Conservation (phyloP, 306 rosid genomes). For the Senna tora region DNA sequence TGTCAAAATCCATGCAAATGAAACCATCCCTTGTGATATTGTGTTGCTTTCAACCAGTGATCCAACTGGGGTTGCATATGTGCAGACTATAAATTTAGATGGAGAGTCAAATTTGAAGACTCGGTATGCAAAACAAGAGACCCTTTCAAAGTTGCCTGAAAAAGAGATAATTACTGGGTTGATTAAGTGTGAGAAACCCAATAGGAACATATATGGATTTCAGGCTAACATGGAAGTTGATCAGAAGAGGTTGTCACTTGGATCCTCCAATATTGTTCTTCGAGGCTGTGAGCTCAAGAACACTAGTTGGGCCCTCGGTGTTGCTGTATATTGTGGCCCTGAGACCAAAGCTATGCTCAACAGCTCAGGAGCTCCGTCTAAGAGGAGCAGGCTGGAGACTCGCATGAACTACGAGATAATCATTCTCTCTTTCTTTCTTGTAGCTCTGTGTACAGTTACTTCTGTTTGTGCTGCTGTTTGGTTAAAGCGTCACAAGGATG, state of each 20-base stretch:
- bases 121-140: constrained; percentile 91
- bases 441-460: constrained; percentile 67
- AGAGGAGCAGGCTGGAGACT: constrained; percentile 91
- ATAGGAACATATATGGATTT: constrained; percentile 92
- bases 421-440: constrained; percentile 74
- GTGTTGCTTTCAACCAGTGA: constrained; percentile 92
- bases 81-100: constrained; percentile 88
- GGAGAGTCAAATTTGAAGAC: constrained; percentile 98
- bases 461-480: constrained; percentile 82
- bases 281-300: constrained; percentile 95
- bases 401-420: constrained; percentile 90
- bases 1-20: constrained; percentile 62
- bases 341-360: constrained; percentile 97
- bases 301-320: constrained; percentile 82
- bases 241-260: constrained; percentile 79
- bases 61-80: constrained; percentile 91
- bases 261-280: constrained; percentile 85
- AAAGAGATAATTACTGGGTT: constrained; percentile 63
- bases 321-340: constrained; percentile 83
- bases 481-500: constrained; percentile 59
- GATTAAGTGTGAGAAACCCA: constrained; percentile 92
- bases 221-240: constrained; percentile 81
- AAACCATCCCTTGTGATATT: constrained; percentile 88
- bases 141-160: constrained; percentile 63
- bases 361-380: constrained; percentile 94